Percentiles rank a stretch among this genome's conserved stretches.
These are phyloP conservation scores for Nicotiana noctiflora DNA, from an alignment of 257 asterid genomes.

Conservation along the genomic window DNA sequence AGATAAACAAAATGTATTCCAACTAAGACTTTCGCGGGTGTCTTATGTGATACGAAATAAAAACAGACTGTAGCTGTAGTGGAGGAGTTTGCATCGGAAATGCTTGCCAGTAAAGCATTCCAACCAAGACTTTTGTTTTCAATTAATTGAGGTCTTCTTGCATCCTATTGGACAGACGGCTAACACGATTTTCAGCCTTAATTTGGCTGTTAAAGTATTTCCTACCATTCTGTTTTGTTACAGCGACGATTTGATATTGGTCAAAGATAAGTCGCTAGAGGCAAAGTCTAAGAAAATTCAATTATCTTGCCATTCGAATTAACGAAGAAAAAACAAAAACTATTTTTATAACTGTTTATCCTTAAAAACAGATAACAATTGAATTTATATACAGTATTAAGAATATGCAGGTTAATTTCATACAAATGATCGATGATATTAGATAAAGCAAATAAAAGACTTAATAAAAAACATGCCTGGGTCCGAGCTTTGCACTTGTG, in stretches of 20 bases:
- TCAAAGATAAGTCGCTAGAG: not conserved
- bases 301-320: not conserved
- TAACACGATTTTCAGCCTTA: not conserved
- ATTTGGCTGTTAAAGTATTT: not conserved
- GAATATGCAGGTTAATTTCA: too few relatives aligned
- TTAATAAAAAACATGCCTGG: too few relatives aligned
- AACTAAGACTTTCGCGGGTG: not conserved
- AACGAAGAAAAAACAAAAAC: not conserved
- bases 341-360: too few relatives aligned
- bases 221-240: not conserved
- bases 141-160: not conserved
- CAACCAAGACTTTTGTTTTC: not conserved
- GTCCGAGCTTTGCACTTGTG: too few relatives aligned
- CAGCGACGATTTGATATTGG: not conserved
- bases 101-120: constrained; percentile 12
- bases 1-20: too few relatives aligned
- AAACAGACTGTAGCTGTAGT: not conserved
- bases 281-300: not conserved
- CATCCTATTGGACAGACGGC: constrained; percentile 6
- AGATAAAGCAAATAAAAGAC: too few relatives aligned
- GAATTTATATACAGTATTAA: too few relatives aligned
- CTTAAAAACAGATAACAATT: too few relatives aligned
- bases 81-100: constrained; percentile 7
- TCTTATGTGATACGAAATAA: not conserved
- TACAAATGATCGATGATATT: too few relatives aligned